Percentiles rank a stretch among this genome's conserved stretches.
Evolutionary conservation across 176 grass and related monocot species (phyloP).

Genomic region (Musa acuminata): DNA sequence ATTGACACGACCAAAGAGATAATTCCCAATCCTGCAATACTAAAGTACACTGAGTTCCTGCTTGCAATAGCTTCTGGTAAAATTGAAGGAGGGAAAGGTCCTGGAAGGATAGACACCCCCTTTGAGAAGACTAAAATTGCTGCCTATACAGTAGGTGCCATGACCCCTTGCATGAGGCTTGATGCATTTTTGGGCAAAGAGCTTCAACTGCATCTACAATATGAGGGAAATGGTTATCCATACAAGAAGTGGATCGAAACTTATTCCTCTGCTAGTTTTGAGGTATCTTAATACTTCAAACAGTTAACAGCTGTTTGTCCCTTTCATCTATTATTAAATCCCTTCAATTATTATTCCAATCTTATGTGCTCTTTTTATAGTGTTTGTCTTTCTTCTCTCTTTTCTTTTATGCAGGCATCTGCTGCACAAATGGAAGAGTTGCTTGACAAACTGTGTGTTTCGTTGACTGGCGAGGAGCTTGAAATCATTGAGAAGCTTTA

Average conservation of each 20-base stretch:
- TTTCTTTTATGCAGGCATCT: slow-evolving; percentile 33
- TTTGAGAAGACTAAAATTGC: slow-evolving; percentile 99
- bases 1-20: slow-evolving; percentile 65
- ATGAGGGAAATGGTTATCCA: slow-evolving; percentile 50
- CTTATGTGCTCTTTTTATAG: background rate
- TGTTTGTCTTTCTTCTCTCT: background rate
- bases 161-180: slow-evolving; percentile 88
- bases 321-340: background rate
- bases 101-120: slow-evolving; percentile 81
- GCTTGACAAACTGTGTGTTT: slow-evolving; percentile 84
- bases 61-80: slow-evolving; percentile 84
- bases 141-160: slow-evolving; percentile 85
- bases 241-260: slow-evolving; percentile 81
- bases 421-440: slow-evolving; percentile 84
- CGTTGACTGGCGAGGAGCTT: slow-evolving; percentile 86
- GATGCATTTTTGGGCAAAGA: slow-evolving; percentile 82
- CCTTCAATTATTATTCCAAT: too few relatives aligned
- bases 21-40: slow-evolving; percentile 45
- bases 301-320: background rate
- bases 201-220: slow-evolving; percentile 40
- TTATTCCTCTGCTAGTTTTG: slow-evolving; percentile 60
- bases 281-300: slow-evolving; percentile 42
- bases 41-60: slow-evolving; percentile 82
- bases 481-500: slow-evolving; percentile 87
- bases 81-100: slow-evolving; percentile 70